Evolutionary conservation across 2,329 filamentous ascomycete genomes (phyloP), one percentile per base, ranked within the genome.

Genomic region (Sporothrix brasiliensis): DNA sequence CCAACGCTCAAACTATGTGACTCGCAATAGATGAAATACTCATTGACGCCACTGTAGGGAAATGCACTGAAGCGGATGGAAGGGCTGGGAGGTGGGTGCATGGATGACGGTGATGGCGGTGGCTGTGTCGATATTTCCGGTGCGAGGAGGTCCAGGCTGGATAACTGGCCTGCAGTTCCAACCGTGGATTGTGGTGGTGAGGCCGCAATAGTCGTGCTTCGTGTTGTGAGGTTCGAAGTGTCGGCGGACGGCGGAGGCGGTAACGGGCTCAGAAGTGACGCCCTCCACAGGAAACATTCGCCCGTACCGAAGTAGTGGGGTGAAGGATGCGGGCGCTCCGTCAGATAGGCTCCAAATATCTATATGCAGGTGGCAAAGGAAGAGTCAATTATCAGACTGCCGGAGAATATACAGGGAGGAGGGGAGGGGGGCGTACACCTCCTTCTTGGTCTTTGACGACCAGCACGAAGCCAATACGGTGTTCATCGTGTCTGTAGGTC

Each of bases 11-110:
- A 80, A 78, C 92, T 98, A 30, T 89, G 87, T 3, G 88, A 84
- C 80, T 98, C 93, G 80, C 94, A 98, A 76, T 96, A 91, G 75
- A 98, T 95, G 83, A 94, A 93, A 79, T 97, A 99, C 79, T 98
- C 95, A 79, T 99, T 98, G 53, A 97, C 87, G 5, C 95, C 95
- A 70, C 92, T 96, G 77, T 97, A 98, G 0, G 94, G 94, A 76
- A 98, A 99, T 0, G 94, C 94, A 81, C 97, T 97, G 86, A 99
- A 99, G 24, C 95, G 89, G 75, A 98, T 92, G 34, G 89, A 86
- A 73, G 94, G 92, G 4, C 89, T 87, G 4, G 88, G 88, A 34
- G 84, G 86, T 0, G 86, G 76, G 5, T 74, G 75, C 9, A 77
- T n/a, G 7, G 34, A n/a, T 14, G 58, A 4, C 19, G 54, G 52